Percentiles rank a stretch among this genome's conserved stretches.
Conservation (phyloP, 768 basidiomycete genomes). For the Rickenella mellea region DNA sequence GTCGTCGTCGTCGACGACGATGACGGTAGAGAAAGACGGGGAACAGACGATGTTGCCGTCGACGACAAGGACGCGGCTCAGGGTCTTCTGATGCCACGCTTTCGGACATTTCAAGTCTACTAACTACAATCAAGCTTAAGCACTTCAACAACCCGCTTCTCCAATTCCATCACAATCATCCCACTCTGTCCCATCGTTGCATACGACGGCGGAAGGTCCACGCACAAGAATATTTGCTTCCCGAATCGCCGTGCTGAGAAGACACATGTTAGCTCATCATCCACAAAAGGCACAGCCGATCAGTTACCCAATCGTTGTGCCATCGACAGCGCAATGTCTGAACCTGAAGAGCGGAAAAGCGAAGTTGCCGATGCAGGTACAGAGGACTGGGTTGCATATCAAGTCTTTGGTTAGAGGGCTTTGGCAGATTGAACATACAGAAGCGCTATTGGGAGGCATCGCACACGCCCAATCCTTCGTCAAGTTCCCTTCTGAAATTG, state of each 20-base stretch:
- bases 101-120: slow-evolving; percentile 5
- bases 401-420: too few relatives aligned
- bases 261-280: not conserved
- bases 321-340: slow-evolving; percentile 64
- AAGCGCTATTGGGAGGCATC: slow-evolving; percentile 55
- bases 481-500: slow-evolving; percentile 45
- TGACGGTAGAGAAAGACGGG: slow-evolving; percentile 8
- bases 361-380: slow-evolving; percentile 42
- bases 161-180: slow-evolving; percentile 42
- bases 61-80: too few relatives aligned
- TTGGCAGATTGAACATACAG: slow-evolving; percentile 21
- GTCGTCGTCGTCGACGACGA: slow-evolving; percentile 12
- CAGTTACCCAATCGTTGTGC: slow-evolving; percentile 69
- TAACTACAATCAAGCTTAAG: slow-evolving; percentile 20
- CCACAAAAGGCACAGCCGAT: slow-evolving; percentile 4
- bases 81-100: too few relatives aligned
- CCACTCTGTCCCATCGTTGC: slow-evolving; percentile 38
- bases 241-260: slow-evolving; percentile 51
- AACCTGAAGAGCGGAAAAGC: slow-evolving; percentile 50
- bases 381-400: slow-evolving; percentile 7
- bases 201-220: slow-evolving; percentile 40
- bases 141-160: slow-evolving; percentile 46
- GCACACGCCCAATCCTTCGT: slow-evolving; percentile 77
- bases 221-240: slow-evolving; percentile 64
- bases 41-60: slow-evolving; percentile 5